Evolutionary conservation across 2,329 filamentous ascomycete genomes (phyloP), one percentile per base, ranked within the genome.

Genomic region (Stromatinia cepivora): DNA sequence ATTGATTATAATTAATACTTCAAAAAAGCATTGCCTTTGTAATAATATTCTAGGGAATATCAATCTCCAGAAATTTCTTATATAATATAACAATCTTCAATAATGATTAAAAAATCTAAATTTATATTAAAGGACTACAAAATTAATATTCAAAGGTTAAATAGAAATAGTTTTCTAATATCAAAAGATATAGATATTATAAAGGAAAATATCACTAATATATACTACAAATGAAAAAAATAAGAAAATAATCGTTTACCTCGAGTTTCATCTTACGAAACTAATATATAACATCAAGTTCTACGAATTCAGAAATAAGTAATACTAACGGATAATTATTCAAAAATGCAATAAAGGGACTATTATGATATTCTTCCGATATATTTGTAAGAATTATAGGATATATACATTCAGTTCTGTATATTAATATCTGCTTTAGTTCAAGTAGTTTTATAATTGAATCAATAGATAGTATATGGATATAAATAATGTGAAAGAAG

Each of bases 371-470:
- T 45, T 45, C 15, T 34, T 59, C 25, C 34, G 17, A 17, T 45
- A 13, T 45, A 4, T 25, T 31, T 31, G 31, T 31, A 22, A 61
- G 36, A 61, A 42, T 20, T 11, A 28, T 45, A 61, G 22, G n/a
- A 22, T 63, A 13, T 5, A 25, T 10, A 11, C 45, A 13, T 36
- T 63, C 28, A 74, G 72, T 66, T 71, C 70, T 13, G 62, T 72
- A 22, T 69, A 75, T 62, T 34, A 76, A 57, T 76, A 77, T 64
- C 72, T 65, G 67, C 46, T 71, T 48, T 65, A 72, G 61, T 74
- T 75, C 15, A 76, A 76, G 61, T 71, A 72, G 61, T 69, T 76
- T 28, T 75, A 73, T 48, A 71, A 70, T 62, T 64, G 69, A 64
- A 52, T 50, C 13, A 76, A 73, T n/a, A 63, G 69, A 50, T 42